Percentiles rank a stretch among this genome's conserved stretches.
These are phyloP conservation scores for Clausena lansium DNA, from an alignment of 345 rosid species.

Conservation along the genomic window DNA sequence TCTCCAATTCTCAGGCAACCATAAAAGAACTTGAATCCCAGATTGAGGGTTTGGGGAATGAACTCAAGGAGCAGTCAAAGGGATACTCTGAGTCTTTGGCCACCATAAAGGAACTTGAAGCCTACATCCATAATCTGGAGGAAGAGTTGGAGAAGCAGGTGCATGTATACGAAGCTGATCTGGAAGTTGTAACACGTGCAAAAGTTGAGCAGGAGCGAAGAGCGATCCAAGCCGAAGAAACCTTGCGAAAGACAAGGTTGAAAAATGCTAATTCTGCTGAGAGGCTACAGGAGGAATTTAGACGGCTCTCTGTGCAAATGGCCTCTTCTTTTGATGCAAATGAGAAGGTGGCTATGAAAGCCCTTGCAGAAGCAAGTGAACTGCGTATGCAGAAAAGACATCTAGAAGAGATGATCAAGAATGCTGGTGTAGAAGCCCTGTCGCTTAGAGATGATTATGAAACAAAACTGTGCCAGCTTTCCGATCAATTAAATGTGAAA, in stretches of 20 bases:
- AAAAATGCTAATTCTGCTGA: slow-evolving; percentile 75
- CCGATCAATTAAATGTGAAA: slow-evolving; percentile 41
- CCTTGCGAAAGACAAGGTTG: slow-evolving; percentile 59
- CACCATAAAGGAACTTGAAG: slow-evolving; percentile 33
- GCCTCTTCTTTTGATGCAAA: slow-evolving; percentile 73
- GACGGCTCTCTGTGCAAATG: slow-evolving; percentile 72
- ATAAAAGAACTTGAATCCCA: slow-evolving; percentile 41
- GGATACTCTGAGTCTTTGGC: slow-evolving; percentile 33
- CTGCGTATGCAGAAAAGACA: slow-evolving; percentile 54
- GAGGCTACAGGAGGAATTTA: slow-evolving; percentile 80
- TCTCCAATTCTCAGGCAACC: slow-evolving; percentile 35
- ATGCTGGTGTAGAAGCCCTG: slow-evolving; percentile 53
- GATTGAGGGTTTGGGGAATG: slow-evolving; percentile 40
- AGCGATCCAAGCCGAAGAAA: slow-evolving; percentile 83
- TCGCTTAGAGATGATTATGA: slow-evolving; percentile 45
- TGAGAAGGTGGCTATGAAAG: slow-evolving; percentile 76
- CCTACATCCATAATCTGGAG: slow-evolving; percentile 46
- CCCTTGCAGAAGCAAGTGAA: slow-evolving; percentile 70
- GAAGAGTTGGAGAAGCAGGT: slow-evolving; percentile 69
- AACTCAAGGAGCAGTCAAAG: slow-evolving; percentile 28
- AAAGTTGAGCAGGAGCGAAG: slow-evolving; percentile 79
- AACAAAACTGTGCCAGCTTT: slow-evolving; percentile 46
- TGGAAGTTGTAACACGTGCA: slow-evolving; percentile 49
- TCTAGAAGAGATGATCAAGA: slow-evolving; percentile 59
- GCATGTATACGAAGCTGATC: slow-evolving; percentile 55